Evolutionary conservation across 2,329 filamentous ascomycete species (phyloP).

Genomic region (Elsinoe necatrix): DNA sequence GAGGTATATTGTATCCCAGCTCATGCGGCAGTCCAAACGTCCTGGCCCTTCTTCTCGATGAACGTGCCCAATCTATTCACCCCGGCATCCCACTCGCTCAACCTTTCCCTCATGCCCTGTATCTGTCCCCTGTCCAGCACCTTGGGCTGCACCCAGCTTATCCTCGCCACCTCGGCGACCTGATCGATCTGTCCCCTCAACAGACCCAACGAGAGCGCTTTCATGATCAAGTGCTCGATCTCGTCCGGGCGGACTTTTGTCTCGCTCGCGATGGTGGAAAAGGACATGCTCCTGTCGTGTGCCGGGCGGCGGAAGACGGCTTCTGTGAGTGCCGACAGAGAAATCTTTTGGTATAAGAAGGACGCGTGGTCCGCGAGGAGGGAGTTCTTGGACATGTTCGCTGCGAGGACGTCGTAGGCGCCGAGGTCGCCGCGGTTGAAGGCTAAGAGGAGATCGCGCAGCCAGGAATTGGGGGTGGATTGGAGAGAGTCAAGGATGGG

Average conservation of each 20-base stretch:
- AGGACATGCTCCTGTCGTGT: conserved; percentile 91
- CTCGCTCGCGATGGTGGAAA: conserved; percentile 77
- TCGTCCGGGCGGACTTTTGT: conserved; percentile 86
- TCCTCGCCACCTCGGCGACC: conserved; percentile 85
- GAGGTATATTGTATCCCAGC: conserved; percentile 8
- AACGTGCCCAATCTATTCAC: conserved; percentile 95
- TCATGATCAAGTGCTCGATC: conserved; percentile 98
- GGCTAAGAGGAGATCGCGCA: conserved; percentile 90
- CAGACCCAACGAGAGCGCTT: conserved; percentile 88
- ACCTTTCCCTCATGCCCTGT: conserved; percentile 74
- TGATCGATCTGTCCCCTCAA: conserved; percentile 91
- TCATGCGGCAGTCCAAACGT: conserved; percentile 75
- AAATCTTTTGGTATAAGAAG: conserved; percentile 95
- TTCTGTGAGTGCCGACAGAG: conserved; percentile 90
- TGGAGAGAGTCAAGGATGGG: conserved; percentile 83
- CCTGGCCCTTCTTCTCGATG: conserved; percentile 89
- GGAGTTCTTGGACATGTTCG: conserved; percentile 65
- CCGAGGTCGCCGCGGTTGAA: conserved; percentile 93
- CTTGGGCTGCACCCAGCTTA: conserved; percentile 99
- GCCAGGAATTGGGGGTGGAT: conserved; percentile 70
- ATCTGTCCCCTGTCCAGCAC: conserved; percentile 94
- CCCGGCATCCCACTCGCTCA: conserved; percentile 92
- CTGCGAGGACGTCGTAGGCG: conserved; percentile 69
- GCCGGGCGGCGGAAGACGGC: conserved; percentile 92
- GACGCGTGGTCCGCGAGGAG: conserved; percentile 70